Conservation (phyloP, 1,139 yeast genomes). For the Saccharomyces hybrid region DNA sequence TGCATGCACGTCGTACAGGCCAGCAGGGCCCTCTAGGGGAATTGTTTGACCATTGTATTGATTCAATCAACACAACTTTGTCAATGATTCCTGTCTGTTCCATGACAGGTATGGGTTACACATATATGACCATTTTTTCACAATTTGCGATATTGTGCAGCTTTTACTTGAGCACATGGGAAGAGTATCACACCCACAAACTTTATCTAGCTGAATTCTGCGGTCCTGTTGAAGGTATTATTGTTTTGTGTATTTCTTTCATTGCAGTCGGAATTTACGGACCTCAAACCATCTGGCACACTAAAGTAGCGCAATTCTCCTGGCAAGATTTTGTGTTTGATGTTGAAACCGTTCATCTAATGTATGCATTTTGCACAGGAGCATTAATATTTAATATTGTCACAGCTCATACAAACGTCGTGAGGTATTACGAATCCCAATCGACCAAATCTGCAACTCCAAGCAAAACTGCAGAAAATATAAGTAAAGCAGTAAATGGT, state of each 20-base stretch:
- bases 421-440: constrained; percentile 38
- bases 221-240: constrained; percentile 93
- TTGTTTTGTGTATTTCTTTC: constrained; percentile 52
- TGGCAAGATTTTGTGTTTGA: constrained; percentile 7
- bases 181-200: constrained; percentile 86
- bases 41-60: constrained; percentile 87
- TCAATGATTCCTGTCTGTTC: constrained; percentile 69
- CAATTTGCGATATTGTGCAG: constrained; percentile 76
- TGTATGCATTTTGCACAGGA: constrained; percentile 33
- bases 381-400: constrained; percentile 61
- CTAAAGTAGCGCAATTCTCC: constrained; percentile 9
- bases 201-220: constrained; percentile 72
- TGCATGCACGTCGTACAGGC: constrained; percentile 87
- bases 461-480: constrained; percentile 7
- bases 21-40: constrained; percentile 95
- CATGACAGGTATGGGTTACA: constrained; percentile 64
- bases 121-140: constrained; percentile 51
- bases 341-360: constrained; percentile 24
- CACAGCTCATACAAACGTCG: constrained; percentile 68
- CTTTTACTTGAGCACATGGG: constrained; percentile 92
- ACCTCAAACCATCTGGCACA: constrained; percentile 55
- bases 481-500: constrained; percentile 48
- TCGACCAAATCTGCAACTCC: constrained; percentile 26
- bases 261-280: constrained; percentile 62
- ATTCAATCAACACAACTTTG: constrained; percentile 82